These are phyloP conservation scores for Neospermospora avenae DNA, from an alignment of 2,329 filamentous ascomycete species.

Conservation along the genomic window DNA sequence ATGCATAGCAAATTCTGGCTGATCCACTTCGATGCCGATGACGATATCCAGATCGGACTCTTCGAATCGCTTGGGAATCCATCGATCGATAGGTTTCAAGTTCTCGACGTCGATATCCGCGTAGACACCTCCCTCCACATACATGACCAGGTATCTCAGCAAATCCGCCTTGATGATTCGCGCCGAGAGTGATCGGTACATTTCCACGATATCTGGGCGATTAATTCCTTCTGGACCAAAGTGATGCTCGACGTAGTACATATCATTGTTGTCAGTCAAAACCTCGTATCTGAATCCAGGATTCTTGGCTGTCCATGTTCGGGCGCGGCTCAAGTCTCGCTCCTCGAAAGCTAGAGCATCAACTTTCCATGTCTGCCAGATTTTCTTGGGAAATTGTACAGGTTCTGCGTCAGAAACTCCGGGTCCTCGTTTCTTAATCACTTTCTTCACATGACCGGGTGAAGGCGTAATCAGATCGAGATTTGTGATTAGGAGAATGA, in stretches of 20 bases:
- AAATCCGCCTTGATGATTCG: slow-evolving; percentile 67
- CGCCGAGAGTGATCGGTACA: slow-evolving; percentile 57
- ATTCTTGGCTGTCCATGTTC: slow-evolving; percentile 65
- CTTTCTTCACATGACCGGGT: slow-evolving; percentile 5
- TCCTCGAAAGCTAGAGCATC: slow-evolving; percentile 64
- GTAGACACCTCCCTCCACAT: slow-evolving; percentile 51
- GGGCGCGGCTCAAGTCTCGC: slow-evolving; percentile 56
- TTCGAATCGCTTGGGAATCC: slow-evolving; percentile 61
- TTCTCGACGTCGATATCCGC: slow-evolving; percentile 59
- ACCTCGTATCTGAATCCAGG: slow-evolving; percentile 51
- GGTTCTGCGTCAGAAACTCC: slow-evolving; percentile 4
- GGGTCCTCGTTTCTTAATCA: not conserved
- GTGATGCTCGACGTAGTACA: slow-evolving; percentile 65
- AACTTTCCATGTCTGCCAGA: slow-evolving; percentile 77
- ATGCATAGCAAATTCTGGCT: slow-evolving; percentile 61
- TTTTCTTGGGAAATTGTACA: slow-evolving; percentile 58
- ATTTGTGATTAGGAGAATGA: slow-evolving; percentile 27
- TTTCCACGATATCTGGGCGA: slow-evolving; percentile 61
- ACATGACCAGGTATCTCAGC: slow-evolving; percentile 65
- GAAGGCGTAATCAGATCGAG: slow-evolving; percentile 17
- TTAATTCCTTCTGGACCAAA: slow-evolving; percentile 64
- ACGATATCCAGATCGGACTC: slow-evolving; percentile 67
- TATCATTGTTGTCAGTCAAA: slow-evolving; percentile 61
- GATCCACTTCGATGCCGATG: slow-evolving; percentile 67
- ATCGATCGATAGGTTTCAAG: slow-evolving; percentile 49